Evolutionary conservation across 106 monocot genomes (phyloP).

Genomic region (Triglochin maritima): DNA sequence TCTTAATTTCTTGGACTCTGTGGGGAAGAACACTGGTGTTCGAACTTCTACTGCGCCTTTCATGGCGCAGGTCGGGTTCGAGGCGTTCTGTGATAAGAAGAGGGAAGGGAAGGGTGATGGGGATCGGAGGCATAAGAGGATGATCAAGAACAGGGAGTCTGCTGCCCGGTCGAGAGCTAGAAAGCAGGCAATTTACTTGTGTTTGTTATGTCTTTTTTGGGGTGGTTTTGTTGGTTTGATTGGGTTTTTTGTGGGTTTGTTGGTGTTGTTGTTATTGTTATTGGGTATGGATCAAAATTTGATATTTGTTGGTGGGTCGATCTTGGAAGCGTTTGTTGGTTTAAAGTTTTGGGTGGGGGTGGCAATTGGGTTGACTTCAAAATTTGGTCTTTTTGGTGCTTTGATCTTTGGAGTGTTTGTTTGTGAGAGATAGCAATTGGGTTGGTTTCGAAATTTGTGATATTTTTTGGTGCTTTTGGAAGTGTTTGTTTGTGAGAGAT

Average conservation of each 20-base stretch:
- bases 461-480: too few species aligned
- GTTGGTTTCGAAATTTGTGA: too few species aligned
- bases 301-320: not conserved
- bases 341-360: too few species aligned
- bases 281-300: not conserved
- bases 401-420: too few species aligned
- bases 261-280: not conserved
- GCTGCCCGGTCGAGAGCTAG: conserved; percentile 67
- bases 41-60: conserved; percentile 7
- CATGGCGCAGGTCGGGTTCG: conserved; percentile 2
- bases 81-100: conserved; percentile 12
- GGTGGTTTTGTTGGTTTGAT: not conserved
- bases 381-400: too few species aligned
- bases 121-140: conserved; percentile 53
- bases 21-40: not conserved
- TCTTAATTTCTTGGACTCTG: not conserved
- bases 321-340: too few species aligned
- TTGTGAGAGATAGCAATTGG: too few species aligned
- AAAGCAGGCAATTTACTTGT: conserved; percentile 43
- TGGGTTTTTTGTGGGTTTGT: not conserved
- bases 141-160: conserved; percentile 88
- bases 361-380: too few species aligned
- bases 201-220: not conserved
- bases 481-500: too few species aligned
- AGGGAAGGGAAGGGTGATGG: conserved; percentile 1